phyloP scores from a whole-genome alignment of 805 yeast species.

The Ogataea ramenticola region DNA sequence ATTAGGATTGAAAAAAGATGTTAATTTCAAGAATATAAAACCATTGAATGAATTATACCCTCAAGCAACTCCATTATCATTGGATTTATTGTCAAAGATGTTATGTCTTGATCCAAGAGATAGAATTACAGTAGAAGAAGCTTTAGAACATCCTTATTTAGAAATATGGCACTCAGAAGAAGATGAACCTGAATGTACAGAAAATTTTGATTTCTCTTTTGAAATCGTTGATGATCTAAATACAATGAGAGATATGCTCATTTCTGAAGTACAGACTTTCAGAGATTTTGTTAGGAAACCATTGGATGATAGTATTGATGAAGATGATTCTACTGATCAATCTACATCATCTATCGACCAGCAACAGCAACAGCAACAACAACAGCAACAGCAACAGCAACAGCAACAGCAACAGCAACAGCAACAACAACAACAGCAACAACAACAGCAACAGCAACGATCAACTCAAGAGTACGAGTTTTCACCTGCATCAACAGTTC shows the following conservation, averaged over 20 bases:
- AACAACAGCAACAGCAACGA: slow-evolving; percentile 12
- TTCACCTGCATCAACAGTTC: slow-evolving; percentile 2
- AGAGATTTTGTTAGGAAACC: slow-evolving; percentile 80
- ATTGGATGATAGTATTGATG: slow-evolving; percentile 36
- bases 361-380: slow-evolving; percentile 5
- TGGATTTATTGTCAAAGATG: slow-evolving; percentile 73
- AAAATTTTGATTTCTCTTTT: slow-evolving; percentile 80
- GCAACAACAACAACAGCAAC: slow-evolving; percentile 11
- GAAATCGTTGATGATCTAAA: slow-evolving; percentile 79
- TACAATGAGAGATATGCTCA: slow-evolving; percentile 65
- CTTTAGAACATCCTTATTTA: slow-evolving; percentile 82
- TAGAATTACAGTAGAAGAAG: slow-evolving; percentile 83
- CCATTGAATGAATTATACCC: slow-evolving; percentile 73
- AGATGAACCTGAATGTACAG: slow-evolving; percentile 81
- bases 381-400: slow-evolving; percentile 11
- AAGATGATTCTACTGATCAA: slow-evolving; percentile 9
- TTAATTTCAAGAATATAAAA: slow-evolving; percentile 70
- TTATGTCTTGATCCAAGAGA: slow-evolving; percentile 80
- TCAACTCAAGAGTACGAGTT: slow-evolving; percentile 14
- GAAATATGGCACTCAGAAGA: slow-evolving; percentile 88
- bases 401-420: slow-evolving; percentile 7
- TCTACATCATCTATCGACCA: slow-evolving; percentile 9
- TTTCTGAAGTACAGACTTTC: slow-evolving; percentile 72
- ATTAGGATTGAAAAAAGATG: slow-evolving; percentile 42
- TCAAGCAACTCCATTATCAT: slow-evolving; percentile 76